Evolutionary conservation across 768 basidiomycete genomes (phyloP).

Genomic region (Leucogyrophana mollusca): DNA sequence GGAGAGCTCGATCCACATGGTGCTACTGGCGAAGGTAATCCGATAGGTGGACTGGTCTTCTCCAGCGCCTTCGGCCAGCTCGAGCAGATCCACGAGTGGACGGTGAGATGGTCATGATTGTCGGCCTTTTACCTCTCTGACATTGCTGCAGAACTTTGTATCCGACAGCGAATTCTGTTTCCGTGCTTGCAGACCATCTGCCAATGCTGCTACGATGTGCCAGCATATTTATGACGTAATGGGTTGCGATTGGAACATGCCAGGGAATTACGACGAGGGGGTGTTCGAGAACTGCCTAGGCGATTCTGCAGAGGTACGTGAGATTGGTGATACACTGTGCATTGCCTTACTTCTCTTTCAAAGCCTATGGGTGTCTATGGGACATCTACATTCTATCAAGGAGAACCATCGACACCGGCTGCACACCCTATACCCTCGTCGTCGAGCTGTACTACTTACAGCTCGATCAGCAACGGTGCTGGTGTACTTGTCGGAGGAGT

Average conservation of each 20-base stretch:
- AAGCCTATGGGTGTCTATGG: constrained; percentile 72
- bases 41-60: constrained; percentile 70
- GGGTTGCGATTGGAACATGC: constrained; percentile 67
- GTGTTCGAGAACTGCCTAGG: constrained; percentile 51
- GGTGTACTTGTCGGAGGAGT: constrained; percentile 26
- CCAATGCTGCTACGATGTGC: constrained; percentile 50
- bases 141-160: constrained; percentile 54
- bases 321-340: neutral
- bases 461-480: constrained; percentile 50
- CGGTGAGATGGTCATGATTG: constrained; percentile 33
- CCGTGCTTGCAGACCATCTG: constrained; percentile 60
- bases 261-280: constrained; percentile 44
- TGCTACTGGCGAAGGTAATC: constrained; percentile 55
- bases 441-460: constrained; percentile 53
- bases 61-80: constrained; percentile 62
- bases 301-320: constrained; percentile 46
- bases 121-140: constrained; percentile 9
- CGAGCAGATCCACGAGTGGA: constrained; percentile 72
- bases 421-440: constrained; percentile 58
- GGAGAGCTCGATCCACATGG: constrained; percentile 76
- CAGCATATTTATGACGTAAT: constrained; percentile 58
- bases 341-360: constrained; percentile 1
- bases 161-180: constrained; percentile 64
- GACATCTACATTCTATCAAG: constrained; percentile 65
- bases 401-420: constrained; percentile 50